phyloP scores from a whole-genome alignment of 2,329 filamentous ascomycete species.

The Colletotrichum sp. region DNA sequence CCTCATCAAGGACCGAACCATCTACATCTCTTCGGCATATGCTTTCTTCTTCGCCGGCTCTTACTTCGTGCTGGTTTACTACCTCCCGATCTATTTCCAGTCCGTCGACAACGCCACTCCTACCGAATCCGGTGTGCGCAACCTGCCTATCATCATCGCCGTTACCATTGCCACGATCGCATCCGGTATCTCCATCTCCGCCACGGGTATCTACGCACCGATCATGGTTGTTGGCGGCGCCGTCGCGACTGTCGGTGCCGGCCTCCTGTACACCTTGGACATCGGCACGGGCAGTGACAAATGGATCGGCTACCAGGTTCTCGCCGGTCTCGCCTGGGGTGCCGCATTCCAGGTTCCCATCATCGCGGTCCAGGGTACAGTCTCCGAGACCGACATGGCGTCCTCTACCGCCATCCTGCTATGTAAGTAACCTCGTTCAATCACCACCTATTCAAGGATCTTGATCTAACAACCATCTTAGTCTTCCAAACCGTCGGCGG shows the following conservation, averaged over 20 bases:
- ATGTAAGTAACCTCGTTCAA: no score
- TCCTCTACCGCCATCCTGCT: slow-evolving; percentile 52
- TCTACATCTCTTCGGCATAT: slow-evolving; percentile 40
- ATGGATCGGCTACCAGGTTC: slow-evolving; percentile 60
- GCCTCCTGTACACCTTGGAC: slow-evolving; percentile 46
- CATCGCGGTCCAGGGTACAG: slow-evolving; percentile 50
- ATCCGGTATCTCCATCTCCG: slow-evolving; percentile 42
- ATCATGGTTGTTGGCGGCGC: slow-evolving; percentile 49
- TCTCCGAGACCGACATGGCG: slow-evolving; percentile 46
- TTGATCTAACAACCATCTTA: slow-evolving; percentile 16
- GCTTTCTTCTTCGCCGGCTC: slow-evolving; percentile 47
- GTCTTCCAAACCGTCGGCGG: slow-evolving; percentile 57
- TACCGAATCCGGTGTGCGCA: slow-evolving; percentile 46
- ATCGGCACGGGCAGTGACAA: slow-evolving; percentile 40
- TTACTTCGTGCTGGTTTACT: slow-evolving; percentile 51
- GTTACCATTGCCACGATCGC: slow-evolving; percentile 45
- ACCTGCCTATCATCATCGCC: slow-evolving; percentile 48
- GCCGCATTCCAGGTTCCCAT: slow-evolving; percentile 53
- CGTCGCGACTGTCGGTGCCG: slow-evolving; percentile 47
- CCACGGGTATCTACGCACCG: slow-evolving; percentile 46
- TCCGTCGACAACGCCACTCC: slow-evolving; percentile 44
- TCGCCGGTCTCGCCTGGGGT: slow-evolving; percentile 54
- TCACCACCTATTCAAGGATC: no score
- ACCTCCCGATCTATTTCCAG: slow-evolving; percentile 53
- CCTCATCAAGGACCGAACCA: slow-evolving; percentile 42